Evolutionary conservation across 202 grass and related monocot species (phyloP).

Genomic region (Brachypodium distachyon): DNA sequence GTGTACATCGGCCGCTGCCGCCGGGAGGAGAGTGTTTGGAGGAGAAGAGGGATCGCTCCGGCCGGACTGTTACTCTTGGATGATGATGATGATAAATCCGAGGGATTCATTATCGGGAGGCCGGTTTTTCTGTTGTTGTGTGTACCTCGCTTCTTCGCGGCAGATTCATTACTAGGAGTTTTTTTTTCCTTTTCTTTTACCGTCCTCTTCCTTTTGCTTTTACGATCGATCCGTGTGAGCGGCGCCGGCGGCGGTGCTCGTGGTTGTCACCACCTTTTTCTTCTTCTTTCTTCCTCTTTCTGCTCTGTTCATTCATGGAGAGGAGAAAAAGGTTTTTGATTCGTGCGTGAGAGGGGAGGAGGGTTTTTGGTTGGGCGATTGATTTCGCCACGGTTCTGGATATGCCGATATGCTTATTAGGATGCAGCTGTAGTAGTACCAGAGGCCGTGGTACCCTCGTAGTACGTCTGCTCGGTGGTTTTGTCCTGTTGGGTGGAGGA

Average conservation of each 20-base stretch:
- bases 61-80: too few relatives aligned
- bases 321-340: neutral
- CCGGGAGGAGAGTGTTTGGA: too few relatives aligned
- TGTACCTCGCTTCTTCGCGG: neutral
- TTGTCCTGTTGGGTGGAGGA: constrained; percentile 7
- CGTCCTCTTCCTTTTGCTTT: neutral
- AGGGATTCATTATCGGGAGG: neutral
- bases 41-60: too few relatives aligned
- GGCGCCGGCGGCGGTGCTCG: neutral
- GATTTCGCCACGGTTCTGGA: neutral
- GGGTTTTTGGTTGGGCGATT: neutral
- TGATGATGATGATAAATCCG: neutral
- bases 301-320: neutral
- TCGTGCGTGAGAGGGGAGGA: neutral
- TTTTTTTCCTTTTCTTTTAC: neutral
- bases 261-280: neutral
- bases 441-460: neutral
- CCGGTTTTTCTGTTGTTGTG: too few relatives aligned
- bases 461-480: neutral
- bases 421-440: neutral
- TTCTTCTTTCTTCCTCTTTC: neutral
- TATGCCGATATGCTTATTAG: neutral
- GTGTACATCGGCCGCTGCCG: too few relatives aligned
- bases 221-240: neutral
- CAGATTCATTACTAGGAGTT: neutral